Evolutionary conservation across 441 rosid species (phyloP), one percentile per base, ranked within the genome.

Genomic region (Populus hybrid): DNA sequence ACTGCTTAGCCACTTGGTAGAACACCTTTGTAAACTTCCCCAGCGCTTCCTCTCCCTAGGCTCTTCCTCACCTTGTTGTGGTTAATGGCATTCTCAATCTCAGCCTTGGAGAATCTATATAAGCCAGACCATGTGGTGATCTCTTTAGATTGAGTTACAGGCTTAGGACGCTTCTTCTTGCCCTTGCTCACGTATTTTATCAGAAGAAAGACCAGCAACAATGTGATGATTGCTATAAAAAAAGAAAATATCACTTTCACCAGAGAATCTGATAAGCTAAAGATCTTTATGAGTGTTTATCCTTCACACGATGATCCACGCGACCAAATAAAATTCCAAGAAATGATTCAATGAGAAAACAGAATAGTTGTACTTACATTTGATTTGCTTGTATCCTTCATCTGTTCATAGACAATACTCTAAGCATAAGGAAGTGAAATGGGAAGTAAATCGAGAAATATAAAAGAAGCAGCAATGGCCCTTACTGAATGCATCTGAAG

Each of bases 1-100:
- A 91, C 91, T 21, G 67, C 84, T 76, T 90, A 92, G 35, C 93
- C 93, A 24, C 95, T 90, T 6, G 93, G 93, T 77, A 91, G 77
- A 69, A 87, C 71, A 26, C 93, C 95, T 83, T 86, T 88, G 71
- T 85, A 91, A 36, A 89, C 93, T 65, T 80, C 78, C 6, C 93
- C 90, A 0, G 93, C 93, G 42, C 93, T 91, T 9, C 93, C 95
- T 76, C 86, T 69, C 10, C 95, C 93, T 0, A 91, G 76, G 85
- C 84, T 74, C 74, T 72, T 81, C 65, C 53, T 80, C 16, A 81
- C 88, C 2, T 71, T 64, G 35, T 76, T 24, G 32, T 67, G 75
- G 67, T 82, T 83, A 24, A 91, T 86, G 16, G 95, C 91, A 35
- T 82, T 89, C 73, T 90, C 88, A 28, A 91, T 88, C 84, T 89